Evolutionary conservation across 2,329 filamentous ascomycete genomes (phyloP), one percentile per base, ranked within the genome.

Genomic region (Sclerotiophoma versabilis): DNA sequence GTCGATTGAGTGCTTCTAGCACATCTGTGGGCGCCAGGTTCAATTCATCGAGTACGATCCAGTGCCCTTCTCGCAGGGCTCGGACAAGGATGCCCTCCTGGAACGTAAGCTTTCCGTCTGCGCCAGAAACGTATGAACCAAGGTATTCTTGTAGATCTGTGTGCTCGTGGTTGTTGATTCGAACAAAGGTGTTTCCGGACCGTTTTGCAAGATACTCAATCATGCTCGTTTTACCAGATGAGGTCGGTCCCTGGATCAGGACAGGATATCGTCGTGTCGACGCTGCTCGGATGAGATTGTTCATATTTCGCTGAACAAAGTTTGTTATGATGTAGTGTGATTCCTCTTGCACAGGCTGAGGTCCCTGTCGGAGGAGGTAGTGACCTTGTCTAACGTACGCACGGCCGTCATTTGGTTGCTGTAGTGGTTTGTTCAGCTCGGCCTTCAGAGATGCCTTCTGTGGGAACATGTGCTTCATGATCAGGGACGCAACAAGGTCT

Each of bases 81-180:
- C 95, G 91, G 0, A 99, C 93, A 6, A 99, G 81, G 4, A 98
- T 83, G 47, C 95, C 95, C 76, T 99, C 96, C 72, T 96, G 92
- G 67, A 97, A 99, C 10, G 83, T 85, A 34, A 99, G 81, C 57
- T 90, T 91, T 5, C 96, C 96, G 69, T 96, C 90, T 0, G 87
- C 77, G 20, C 88, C 90, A 2, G 95, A 97, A 1, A 96, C 81
- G 64, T 99, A 99, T 0, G 92, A 96, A 15, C 95, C 95, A 5
- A 99, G 80, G 68, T 99, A 99, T 72, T 99, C 96, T 75, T 99
- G 95, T 30, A 99, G 80, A 74, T 99, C 95, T 0, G 95, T 99
- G 70, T 99, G 95, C 71, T 99, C 96, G 75, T 99, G 95, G 65
- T 99, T 99, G 78, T 99, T 99, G 80, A 99, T 99, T 56, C 95